Conservation (phyloP, 768 basidiomycete genomes). For the Boletus vinaceobasis region DNA sequence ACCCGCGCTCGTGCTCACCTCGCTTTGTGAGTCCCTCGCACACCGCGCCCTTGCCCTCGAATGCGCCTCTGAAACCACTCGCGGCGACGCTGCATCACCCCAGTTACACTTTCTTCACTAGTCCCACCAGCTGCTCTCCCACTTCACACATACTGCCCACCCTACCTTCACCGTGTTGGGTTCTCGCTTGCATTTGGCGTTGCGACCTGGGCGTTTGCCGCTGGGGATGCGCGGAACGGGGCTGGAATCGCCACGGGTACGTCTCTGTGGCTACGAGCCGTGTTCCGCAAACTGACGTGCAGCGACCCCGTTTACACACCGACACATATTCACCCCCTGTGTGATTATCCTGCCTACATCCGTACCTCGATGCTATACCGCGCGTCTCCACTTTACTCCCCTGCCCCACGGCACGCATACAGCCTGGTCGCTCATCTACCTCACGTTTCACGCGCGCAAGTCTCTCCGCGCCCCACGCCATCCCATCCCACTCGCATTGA, state of each 20-base stretch:
- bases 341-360: not conserved
- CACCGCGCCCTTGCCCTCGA: not conserved
- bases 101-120: slow-evolving; percentile 37
- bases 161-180: slow-evolving; percentile 41
- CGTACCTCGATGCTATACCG: not conserved
- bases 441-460: slow-evolving; percentile 37
- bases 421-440: slow-evolving; percentile 48
- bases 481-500: slow-evolving; percentile 33
- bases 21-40: slow-evolving; percentile 31
- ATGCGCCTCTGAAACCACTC: not conserved
- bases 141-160: slow-evolving; percentile 34
- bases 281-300: not conserved
- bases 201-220: slow-evolving; percentile 39
- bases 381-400: not conserved
- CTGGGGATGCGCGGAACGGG: slow-evolving; percentile 42
- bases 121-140: slow-evolving; percentile 34
- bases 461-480: slow-evolving; percentile 32
- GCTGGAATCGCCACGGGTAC: slow-evolving; percentile 39
- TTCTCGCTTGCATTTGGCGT: slow-evolving; percentile 44
- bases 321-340: not conserved
- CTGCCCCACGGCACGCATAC: not conserved
- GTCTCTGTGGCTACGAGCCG: not conserved
- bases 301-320: not conserved
- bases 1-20: slow-evolving; percentile 30
- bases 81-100: not conserved